Conservation (phyloP, 2,329 filamentous ascomycete species). For the Lachnellula cervina region DNA sequence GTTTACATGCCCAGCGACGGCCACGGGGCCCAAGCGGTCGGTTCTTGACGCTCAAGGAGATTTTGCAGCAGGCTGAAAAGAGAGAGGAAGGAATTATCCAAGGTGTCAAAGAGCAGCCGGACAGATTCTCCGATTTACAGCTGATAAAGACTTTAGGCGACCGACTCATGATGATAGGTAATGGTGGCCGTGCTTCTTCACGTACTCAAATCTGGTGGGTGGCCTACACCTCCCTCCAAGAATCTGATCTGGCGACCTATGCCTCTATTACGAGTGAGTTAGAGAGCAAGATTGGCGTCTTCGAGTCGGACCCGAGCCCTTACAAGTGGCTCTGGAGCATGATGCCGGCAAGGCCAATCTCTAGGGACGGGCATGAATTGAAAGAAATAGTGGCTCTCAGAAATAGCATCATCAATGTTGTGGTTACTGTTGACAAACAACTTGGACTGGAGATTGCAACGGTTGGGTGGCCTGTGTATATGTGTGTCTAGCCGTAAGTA, state of each 20-base stretch:
- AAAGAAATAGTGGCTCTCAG: not conserved
- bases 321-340: not conserved
- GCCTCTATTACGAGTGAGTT: not conserved
- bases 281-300: not conserved
- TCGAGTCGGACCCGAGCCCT: not conserved
- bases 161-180: not conserved
- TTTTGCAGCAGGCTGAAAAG: not conserved
- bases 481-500: constrained; percentile 6
- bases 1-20: not conserved
- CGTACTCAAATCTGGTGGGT: constrained; percentile 10
- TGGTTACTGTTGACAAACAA: constrained; percentile 13
- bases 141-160: not conserved
- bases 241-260: not conserved
- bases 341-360: not conserved
- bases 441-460: constrained; percentile 14
- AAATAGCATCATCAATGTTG: constrained; percentile 9
- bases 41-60: not conserved
- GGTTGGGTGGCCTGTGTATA: constrained; percentile 13
- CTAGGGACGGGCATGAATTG: not conserved
- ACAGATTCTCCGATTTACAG: not conserved
- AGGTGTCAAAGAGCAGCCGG: not conserved
- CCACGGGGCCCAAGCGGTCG: not conserved
- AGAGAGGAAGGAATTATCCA: not conserved
- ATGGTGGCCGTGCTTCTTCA: not conserved
- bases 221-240: constrained; percentile 4